These are phyloP conservation scores for Hypocrella siamensis DNA, from an alignment of 2,329 filamentous ascomycete genomes.

Conservation along the genomic window DNA sequence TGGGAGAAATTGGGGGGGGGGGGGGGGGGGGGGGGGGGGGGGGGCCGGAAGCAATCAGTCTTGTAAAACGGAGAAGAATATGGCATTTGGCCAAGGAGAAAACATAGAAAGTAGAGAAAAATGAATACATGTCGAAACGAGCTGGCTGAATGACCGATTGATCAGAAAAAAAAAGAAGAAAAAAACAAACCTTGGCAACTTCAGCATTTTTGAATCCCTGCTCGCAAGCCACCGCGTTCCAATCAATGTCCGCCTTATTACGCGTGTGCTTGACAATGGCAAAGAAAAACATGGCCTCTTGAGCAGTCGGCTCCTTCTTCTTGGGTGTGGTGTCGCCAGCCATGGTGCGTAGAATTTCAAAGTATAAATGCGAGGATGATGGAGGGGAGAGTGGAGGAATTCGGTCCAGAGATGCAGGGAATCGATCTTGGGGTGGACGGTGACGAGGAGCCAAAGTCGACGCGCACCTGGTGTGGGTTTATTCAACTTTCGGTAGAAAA, in stretches of 20 bases:
- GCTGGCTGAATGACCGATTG: too few species aligned
- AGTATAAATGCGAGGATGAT: not conserved
- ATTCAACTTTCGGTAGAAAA: too few species aligned
- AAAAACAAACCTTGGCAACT: conserved; percentile 23
- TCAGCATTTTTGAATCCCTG: conserved; percentile 27
- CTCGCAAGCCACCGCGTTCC: conserved; percentile 26
- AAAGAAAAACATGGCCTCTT: conserved; percentile 28
- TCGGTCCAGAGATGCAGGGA: conserved; percentile 18
- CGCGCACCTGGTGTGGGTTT: too few species aligned
- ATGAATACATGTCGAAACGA: too few species aligned
- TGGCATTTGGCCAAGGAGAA: not conserved
- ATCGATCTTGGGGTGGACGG: too few species aligned
- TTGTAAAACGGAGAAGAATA: too few species aligned
- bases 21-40: too few species aligned
- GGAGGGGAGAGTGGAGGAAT: not conserved
- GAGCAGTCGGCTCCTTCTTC: conserved; percentile 20
- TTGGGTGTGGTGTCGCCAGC: conserved; percentile 9
- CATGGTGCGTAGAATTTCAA: conserved; percentile 9
- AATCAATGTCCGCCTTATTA: conserved; percentile 30
- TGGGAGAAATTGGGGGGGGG: too few species aligned
- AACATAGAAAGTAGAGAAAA: too few species aligned
- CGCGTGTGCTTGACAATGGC: conserved; percentile 26
- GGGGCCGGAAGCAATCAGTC: too few species aligned
- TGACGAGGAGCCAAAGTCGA: too few species aligned
- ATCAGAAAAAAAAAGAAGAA: not conserved